Conservation (phyloP, 495 filamentous ascomycete species). For the Barbatosphaeria neglecta region DNA sequence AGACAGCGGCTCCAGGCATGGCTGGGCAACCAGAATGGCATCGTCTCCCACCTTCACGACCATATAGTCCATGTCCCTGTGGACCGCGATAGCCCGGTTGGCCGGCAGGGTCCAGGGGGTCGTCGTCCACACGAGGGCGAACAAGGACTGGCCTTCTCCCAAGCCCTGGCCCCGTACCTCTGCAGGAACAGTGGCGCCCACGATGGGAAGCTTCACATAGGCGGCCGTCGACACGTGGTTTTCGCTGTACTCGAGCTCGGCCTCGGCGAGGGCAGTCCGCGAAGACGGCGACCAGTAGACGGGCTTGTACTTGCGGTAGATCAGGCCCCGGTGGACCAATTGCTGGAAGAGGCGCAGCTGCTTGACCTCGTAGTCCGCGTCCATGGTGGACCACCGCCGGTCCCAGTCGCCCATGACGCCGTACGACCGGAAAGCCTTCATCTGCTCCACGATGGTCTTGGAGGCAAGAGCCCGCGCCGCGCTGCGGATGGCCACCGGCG, state of each 20-base stretch:
- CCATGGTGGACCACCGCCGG: constrained; percentile 85
- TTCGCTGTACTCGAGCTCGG: constrained; percentile 90
- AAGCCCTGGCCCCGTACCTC: constrained; percentile 4
- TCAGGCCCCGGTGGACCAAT: constrained; percentile 74
- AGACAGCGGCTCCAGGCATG: constrained; percentile 41
- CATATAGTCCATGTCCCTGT: constrained; percentile 58
- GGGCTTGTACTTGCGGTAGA: constrained; percentile 81
- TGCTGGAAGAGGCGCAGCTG: constrained; percentile 76
- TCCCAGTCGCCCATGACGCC: constrained; percentile 94
- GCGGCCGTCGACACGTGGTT: constrained; percentile 70
- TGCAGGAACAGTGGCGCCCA: constrained; percentile 19
- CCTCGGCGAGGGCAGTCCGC: constrained; percentile 83
- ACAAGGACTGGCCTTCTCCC: constrained; percentile 32
- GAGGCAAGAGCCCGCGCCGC: constrained; percentile 64
- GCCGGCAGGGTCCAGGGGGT: constrained; percentile 96
- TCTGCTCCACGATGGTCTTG: constrained; percentile 68
- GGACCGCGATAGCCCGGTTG: constrained; percentile 77
- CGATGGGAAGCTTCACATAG: constrained; percentile 68
- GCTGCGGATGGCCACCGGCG: constrained; percentile 42
- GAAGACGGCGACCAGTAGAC: constrained; percentile 96
- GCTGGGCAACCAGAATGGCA: constrained; percentile 45
- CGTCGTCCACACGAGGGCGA: constrained; percentile 89
- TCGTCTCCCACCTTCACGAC: constrained; percentile 50
- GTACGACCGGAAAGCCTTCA: constrained; percentile 68
- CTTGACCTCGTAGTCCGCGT: constrained; percentile 70